Conservation (phyloP, 257 asterid species). For the Penstemon newberryi region DNA sequence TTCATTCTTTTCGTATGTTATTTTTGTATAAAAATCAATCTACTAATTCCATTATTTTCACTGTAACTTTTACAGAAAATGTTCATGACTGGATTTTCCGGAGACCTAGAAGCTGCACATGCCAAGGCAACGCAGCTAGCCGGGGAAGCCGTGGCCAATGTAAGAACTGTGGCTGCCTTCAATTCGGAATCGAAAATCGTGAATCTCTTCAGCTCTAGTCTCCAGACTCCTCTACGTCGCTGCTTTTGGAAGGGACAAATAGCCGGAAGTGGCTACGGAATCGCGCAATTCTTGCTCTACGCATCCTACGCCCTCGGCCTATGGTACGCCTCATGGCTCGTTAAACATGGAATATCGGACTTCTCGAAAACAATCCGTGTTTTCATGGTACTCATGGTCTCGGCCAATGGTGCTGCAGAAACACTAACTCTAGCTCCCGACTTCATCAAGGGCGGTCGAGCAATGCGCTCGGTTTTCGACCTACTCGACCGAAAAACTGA, state of each 20-base stretch:
- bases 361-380: conserved; percentile 89
- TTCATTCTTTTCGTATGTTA: no score
- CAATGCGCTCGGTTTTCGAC: conserved; percentile 82
- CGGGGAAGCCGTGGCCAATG: conserved; percentile 86
- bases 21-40: no score
- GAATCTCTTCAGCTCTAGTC: conserved; percentile 59
- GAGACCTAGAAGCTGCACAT: conserved; percentile 89
- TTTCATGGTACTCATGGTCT: conserved; percentile 93
- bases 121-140: conserved; percentile 93
- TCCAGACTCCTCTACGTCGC: conserved; percentile 59
- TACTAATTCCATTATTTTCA: background rate
- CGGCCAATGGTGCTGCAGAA: conserved; percentile 91
- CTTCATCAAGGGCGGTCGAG: conserved; percentile 84
- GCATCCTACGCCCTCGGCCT: conserved; percentile 90
- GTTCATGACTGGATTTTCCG: conserved; percentile 96
- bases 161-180: conserved; percentile 89
- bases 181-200: conserved; percentile 74
- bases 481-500: conserved; percentile 81
- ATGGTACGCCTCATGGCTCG: conserved; percentile 95
- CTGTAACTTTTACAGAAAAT: conserved; percentile 57
- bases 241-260: conserved; percentile 97
- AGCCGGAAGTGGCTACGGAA: conserved; percentile 82
- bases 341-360: conserved; percentile 86
- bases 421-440: conserved; percentile 89
- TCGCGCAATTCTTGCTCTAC: conserved; percentile 78